These are phyloP conservation scores for Ophiocordyceps camponoti-rufipedis DNA, from an alignment of 2,329 filamentous ascomycete genomes.

Conservation along the genomic window DNA sequence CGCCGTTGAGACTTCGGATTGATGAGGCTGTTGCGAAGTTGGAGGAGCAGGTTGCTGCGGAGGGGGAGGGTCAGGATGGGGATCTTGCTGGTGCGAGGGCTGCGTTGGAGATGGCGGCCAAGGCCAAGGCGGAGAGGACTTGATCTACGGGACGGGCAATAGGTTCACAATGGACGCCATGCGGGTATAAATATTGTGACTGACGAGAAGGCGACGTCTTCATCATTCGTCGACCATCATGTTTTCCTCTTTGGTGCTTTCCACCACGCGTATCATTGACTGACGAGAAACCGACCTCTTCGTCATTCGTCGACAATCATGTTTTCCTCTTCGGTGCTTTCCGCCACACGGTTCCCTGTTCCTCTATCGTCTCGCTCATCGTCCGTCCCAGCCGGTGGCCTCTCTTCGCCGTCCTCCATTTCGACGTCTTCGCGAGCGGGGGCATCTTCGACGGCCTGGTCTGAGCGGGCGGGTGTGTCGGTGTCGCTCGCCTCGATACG, in stretches of 20 bases:
- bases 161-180: slow-evolving; percentile 12
- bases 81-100: slow-evolving; percentile 30
- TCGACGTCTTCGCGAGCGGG: slow-evolving; percentile 36
- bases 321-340: neutral
- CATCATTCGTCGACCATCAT: neutral
- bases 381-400: slow-evolving; percentile 21
- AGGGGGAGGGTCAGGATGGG: slow-evolving; percentile 27
- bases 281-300: neutral
- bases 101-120: slow-evolving; percentile 33
- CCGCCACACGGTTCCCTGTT: slow-evolving; percentile 3
- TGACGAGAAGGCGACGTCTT: neutral
- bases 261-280: neutral
- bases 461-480: slow-evolving; percentile 8
- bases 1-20: slow-evolving; percentile 53
- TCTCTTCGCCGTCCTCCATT: slow-evolving; percentile 31
- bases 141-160: neutral
- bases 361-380: slow-evolving; percentile 13
- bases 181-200: neutral
- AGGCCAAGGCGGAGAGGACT: slow-evolving; percentile 23
- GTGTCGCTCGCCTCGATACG: slow-evolving; percentile 20
- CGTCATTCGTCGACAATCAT: neutral
- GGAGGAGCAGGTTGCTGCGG: slow-evolving; percentile 56
- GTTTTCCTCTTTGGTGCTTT: neutral
- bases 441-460: slow-evolving; percentile 15
- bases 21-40: slow-evolving; percentile 52